Evolutionary conservation across 2,329 filamentous ascomycete genomes (phyloP).

Genomic region (Pseudocercospora fuligena): DNA sequence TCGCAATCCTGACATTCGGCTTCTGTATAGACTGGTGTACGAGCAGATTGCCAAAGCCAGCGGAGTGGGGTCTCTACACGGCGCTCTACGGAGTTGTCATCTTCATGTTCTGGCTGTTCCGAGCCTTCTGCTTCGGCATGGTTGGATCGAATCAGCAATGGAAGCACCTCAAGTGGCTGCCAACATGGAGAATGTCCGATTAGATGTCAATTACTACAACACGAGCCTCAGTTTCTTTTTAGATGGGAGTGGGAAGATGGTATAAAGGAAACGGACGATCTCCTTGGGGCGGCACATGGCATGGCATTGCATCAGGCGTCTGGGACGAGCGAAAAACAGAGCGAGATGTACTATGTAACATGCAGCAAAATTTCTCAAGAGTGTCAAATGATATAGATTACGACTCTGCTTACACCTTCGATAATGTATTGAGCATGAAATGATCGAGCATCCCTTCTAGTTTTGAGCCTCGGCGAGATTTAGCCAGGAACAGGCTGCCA

Average conservation of each 20-base stretch:
- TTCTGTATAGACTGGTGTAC: constrained; percentile 88
- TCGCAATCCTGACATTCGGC: constrained; percentile 86
- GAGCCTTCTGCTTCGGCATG: constrained; percentile 97
- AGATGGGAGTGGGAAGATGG: constrained; percentile 2
- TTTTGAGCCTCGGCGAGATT: neutral
- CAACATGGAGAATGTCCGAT: constrained; percentile 75
- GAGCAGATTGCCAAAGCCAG: constrained; percentile 64
- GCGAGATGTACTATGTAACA: constrained; percentile 21
- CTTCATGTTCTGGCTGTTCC: constrained; percentile 85
- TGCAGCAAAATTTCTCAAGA: constrained; percentile 11
- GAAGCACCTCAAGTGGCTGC: constrained; percentile 92
- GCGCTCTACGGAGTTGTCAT: constrained; percentile 75
- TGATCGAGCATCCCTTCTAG: neutral
- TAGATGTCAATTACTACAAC: neutral
- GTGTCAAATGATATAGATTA: constrained; percentile 4
- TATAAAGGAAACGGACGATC: neutral
- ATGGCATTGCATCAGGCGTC: constrained; percentile 18
- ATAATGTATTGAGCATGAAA: neutral
- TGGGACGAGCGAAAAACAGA: constrained; percentile 14
- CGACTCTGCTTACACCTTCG: neutral
- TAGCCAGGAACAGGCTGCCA: constrained; percentile 10
- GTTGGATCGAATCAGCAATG: constrained; percentile 81
- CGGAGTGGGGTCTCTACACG: constrained; percentile 73
- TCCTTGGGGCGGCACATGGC: neutral
- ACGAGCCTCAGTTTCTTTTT: neutral